A percentile compares a stretch with the other conserved stretches of the same genome.
Evolutionary conservation across 208 protist species (phyloP).

Genomic region (Wallacemonas sp.): DNA sequence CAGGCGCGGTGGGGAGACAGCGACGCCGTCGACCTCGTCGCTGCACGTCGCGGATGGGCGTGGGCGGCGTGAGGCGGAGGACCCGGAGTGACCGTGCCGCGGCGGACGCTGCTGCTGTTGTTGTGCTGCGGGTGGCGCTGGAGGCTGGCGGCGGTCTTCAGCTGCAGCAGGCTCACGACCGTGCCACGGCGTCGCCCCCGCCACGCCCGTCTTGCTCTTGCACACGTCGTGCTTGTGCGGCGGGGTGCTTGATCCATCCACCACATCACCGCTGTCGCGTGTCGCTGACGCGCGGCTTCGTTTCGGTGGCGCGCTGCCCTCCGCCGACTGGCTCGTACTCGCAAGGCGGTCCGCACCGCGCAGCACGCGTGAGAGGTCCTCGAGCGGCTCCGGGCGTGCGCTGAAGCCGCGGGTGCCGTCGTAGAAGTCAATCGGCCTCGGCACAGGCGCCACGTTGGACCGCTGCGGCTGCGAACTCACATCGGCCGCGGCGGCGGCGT

Average conservation of each 20-base stretch:
- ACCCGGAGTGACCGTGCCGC: not conserved
- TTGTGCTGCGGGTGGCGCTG: not conserved
- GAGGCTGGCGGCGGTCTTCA: not conserved
- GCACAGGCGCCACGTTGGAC: not conserved
- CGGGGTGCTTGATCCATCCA: not conserved
- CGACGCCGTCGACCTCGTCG: not conserved
- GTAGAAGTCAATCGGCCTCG: constrained; percentile 2
- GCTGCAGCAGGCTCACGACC: not conserved
- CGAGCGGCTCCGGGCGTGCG: not conserved
- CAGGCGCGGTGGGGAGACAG: constrained; percentile 7
- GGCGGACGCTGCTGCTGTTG: not conserved
- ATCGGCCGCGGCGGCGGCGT: not conserved
- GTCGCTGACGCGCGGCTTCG: not conserved
- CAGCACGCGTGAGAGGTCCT: not conserved
- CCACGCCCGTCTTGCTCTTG: not conserved
- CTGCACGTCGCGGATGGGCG: not conserved
- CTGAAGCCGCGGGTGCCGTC: constrained; percentile 4
- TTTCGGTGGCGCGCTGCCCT: not conserved
- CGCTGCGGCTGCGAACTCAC: not conserved
- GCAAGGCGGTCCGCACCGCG: not conserved
- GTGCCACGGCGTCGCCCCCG: constrained; percentile 2
- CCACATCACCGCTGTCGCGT: not conserved
- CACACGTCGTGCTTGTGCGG: not conserved
- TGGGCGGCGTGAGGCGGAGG: not conserved
- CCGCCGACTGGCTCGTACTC: too few species aligned